Conservation (phyloP, 805 yeast species). For the Blastobotrys terrestris region DNA sequence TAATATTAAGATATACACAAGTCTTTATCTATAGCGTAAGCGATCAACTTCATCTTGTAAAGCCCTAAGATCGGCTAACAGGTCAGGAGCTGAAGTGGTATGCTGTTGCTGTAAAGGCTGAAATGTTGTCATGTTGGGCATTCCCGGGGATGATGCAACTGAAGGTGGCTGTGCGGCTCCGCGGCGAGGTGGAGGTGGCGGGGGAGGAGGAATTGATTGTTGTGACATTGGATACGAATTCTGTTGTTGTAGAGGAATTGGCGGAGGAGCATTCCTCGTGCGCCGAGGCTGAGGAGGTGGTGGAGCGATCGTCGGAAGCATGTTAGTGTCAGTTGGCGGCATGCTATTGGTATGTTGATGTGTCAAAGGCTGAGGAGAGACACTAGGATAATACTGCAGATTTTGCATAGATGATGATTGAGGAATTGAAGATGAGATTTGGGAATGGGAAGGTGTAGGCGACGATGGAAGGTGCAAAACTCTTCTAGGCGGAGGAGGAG, state of each 20-base stretch:
- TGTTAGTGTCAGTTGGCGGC: constrained; percentile 3
- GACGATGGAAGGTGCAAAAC: neutral
- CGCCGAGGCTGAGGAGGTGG: constrained; percentile 7
- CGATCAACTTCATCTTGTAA: constrained; percentile 66
- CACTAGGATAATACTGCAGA: neutral
- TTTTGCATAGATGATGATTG: neutral
- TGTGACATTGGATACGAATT: constrained; percentile 4
- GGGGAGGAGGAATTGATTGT: constrained; percentile 4
- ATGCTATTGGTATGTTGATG: neutral
- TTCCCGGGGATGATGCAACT: constrained; percentile 3
- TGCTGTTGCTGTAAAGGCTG: constrained; percentile 6
- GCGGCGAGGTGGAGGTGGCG: constrained; percentile 1
- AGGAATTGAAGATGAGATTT: neutral
- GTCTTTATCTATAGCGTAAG: constrained; percentile 25
- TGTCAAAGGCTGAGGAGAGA: neutral
- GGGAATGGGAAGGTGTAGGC: neutral
- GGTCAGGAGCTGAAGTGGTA: constrained; percentile 34
- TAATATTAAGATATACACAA: neutral
- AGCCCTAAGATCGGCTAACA: constrained; percentile 58
- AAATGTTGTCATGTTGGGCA: constrained; percentile 1
- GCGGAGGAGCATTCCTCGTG: constrained; percentile 3
- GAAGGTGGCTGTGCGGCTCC: neutral
- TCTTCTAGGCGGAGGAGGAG: neutral
- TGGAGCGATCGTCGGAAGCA: constrained; percentile 4
- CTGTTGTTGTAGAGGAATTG: neutral